Evolutionary conservation across 306 rosid genomes (phyloP).

Genomic region (Cucurbita moschata): DNA sequence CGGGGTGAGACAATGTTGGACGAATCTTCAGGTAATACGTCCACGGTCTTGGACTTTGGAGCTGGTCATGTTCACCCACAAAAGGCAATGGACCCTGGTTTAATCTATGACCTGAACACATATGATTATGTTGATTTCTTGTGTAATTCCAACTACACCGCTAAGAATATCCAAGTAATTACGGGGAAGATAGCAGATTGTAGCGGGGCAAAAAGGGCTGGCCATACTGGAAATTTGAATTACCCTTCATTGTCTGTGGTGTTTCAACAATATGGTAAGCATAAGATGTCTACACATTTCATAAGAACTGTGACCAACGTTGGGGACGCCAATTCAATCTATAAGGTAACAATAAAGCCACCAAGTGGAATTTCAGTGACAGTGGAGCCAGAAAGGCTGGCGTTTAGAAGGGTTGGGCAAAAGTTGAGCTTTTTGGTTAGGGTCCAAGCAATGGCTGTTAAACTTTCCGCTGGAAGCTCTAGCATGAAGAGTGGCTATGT

Average conservation of each 20-base stretch:
- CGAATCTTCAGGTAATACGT: slow-evolving; percentile 71
- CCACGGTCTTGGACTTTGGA: slow-evolving; percentile 59
- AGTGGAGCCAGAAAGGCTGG: slow-evolving; percentile 54
- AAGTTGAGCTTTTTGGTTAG: slow-evolving; percentile 70
- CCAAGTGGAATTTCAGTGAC: slow-evolving; percentile 41
- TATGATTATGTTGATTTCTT: slow-evolving; percentile 69
- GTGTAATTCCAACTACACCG: slow-evolving; percentile 70
- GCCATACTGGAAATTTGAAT: slow-evolving; percentile 70
- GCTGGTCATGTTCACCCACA: slow-evolving; percentile 81
- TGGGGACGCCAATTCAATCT: slow-evolving; percentile 56
- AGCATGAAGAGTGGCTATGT: slow-evolving; percentile 46
- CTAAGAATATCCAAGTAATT: slow-evolving; percentile 40
- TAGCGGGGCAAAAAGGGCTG: slow-evolving; percentile 49
- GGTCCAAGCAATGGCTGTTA: slow-evolving; percentile 45
- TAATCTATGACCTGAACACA: slow-evolving; percentile 41
- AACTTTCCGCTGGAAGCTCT: slow-evolving; percentile 66
- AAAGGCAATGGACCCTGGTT: slow-evolving; percentile 77
- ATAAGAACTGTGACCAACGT: slow-evolving; percentile 77
- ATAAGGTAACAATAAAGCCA: slow-evolving; percentile 39
- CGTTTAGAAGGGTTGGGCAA: slow-evolving; percentile 64
- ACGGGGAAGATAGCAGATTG: slow-evolving; percentile 64
- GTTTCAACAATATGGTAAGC: slow-evolving; percentile 71
- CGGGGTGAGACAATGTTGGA: slow-evolving; percentile 51
- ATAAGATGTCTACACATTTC: slow-evolving; percentile 64
- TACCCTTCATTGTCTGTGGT: slow-evolving; percentile 68